Conservation (phyloP, 106 monocot species). For the Chionographis japonica region DNA sequence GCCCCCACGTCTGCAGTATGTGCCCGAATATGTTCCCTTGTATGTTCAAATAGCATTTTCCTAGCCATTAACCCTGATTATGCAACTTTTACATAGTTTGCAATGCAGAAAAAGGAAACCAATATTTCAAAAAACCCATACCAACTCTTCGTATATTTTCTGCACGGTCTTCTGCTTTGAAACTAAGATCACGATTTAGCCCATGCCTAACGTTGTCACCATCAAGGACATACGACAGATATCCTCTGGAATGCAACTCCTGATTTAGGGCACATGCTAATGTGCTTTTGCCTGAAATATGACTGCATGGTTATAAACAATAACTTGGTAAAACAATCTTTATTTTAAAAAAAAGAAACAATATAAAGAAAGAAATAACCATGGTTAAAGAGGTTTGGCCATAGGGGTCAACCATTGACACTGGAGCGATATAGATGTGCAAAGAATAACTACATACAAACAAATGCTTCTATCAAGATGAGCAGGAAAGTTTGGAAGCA, state of each 20-base stretch:
- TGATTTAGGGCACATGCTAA: conserved; percentile 82
- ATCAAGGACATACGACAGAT: conserved; percentile 81
- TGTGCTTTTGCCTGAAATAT: conserved; percentile 79
- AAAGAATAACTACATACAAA: too few relatives aligned
- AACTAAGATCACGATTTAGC: conserved; percentile 80
- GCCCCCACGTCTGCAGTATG: too few relatives aligned
- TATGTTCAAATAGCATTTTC: too few relatives aligned
- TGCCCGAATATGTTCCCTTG: too few relatives aligned
- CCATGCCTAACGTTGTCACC: conserved; percentile 97
- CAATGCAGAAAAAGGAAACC: background rate
- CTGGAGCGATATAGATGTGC: too few relatives aligned
- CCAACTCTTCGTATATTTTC: conserved; percentile 98
- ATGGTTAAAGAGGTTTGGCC: too few relatives aligned
- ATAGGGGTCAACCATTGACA: too few relatives aligned
- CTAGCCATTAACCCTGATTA: background rate
- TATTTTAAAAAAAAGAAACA: too few relatives aligned
- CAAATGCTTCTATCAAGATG: too few relatives aligned
- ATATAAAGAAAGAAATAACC: too few relatives aligned
- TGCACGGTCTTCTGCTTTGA: conserved; percentile 78
- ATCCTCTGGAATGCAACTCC: conserved; percentile 67
- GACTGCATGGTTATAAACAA: background rate
- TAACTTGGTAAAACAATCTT: too few relatives aligned
- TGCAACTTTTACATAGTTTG: background rate
- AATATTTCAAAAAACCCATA: conserved; percentile 5
- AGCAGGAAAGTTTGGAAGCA: too few relatives aligned